These are phyloP conservation scores for Beauveria australis DNA, from an alignment of 2,329 filamentous ascomycete genomes.

Conservation along the genomic window DNA sequence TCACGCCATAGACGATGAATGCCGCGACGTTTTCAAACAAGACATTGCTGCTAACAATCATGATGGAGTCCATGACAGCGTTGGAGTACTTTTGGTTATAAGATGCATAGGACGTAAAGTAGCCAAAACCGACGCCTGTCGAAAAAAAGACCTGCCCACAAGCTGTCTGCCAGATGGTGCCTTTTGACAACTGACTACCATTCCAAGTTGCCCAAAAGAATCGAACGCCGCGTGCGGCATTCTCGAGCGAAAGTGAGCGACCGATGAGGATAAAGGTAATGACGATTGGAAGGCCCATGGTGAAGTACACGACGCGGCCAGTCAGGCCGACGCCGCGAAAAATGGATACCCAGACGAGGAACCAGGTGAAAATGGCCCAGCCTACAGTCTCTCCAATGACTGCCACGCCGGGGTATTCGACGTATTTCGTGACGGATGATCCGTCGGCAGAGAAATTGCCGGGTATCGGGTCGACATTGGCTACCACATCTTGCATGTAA, in stretches of 20 bases:
- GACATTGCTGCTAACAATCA: conserved; percentile 47
- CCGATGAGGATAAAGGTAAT: conserved; percentile 49
- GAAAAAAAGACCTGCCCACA: conserved; percentile 53
- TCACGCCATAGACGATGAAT: conserved; percentile 44
- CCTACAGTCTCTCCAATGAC: conserved; percentile 49
- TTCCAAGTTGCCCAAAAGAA: conserved; percentile 40
- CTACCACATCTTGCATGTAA: conserved; percentile 41
- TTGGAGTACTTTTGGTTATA: conserved; percentile 52
- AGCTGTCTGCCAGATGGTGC: conserved; percentile 51
- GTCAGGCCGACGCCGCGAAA: conserved; percentile 50
- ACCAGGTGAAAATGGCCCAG: conserved; percentile 51
- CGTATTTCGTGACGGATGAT: conserved; percentile 32
- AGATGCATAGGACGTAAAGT: conserved; percentile 50
- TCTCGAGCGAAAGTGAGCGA: conserved; percentile 43
- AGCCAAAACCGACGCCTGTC: conserved; percentile 50
- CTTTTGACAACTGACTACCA: conserved; percentile 39
- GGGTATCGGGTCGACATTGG: conserved; percentile 33
- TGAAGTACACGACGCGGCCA: conserved; percentile 52
- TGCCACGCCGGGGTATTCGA: conserved; percentile 35
- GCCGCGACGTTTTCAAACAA: conserved; percentile 47
- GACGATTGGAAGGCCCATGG: conserved; percentile 52
- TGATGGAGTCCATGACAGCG: conserved; percentile 49
- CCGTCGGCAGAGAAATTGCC: conserved; percentile 31
- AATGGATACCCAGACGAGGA: conserved; percentile 51
- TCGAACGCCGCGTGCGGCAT: conserved; percentile 43